Evolutionary conservation across 768 basidiomycete species (phyloP), one percentile per base, ranked within the genome.

Genomic region (Agaricus bisporus): DNA sequence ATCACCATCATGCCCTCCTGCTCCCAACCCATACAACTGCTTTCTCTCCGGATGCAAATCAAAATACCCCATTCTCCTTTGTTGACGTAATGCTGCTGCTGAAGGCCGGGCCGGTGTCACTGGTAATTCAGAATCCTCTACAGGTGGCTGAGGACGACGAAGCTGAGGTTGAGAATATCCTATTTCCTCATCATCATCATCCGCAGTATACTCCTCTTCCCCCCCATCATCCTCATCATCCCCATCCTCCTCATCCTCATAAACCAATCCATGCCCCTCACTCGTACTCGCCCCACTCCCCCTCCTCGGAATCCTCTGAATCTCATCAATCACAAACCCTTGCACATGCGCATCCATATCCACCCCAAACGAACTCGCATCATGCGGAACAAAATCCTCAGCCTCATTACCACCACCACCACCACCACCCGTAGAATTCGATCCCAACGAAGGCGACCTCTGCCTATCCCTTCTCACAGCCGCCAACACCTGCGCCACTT

Each of bases 41-140:
- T 83, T 71, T 42, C 88, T 75, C 42, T 90, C 88, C 10, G 88
- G 88, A 63, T 91, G 88, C 12, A 88, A 60, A 63, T 89, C 88
- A 63, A 91, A 91, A 64, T 91, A 91, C 0, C 86, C 84, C 25
- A 82, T 48, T 15, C 85, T 76, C 42, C 73, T 67, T 58, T 74
- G 73, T 43, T 67, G 62, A 45, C 66, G 66, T 4, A 70, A 68
- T 38, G 65, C 22, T 22, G 22, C 22, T 22, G 22, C 22, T 22
- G 22, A 22, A 22, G 4, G 63, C n/a, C 65, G 64, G 22, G 68
- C 64, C 12, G 62, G 62, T 43, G 66, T 43, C 8, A 62, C 59
- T 3, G 59, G 50, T n/a, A n/a, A n/a, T 32, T 61, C 61, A n/a
- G 55, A 45, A 26, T 60, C 56, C 17, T 60, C 48, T 1, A 4